Conservation (phyloP, 495 filamentous ascomycete genomes). For the Immersiella caudata region DNA sequence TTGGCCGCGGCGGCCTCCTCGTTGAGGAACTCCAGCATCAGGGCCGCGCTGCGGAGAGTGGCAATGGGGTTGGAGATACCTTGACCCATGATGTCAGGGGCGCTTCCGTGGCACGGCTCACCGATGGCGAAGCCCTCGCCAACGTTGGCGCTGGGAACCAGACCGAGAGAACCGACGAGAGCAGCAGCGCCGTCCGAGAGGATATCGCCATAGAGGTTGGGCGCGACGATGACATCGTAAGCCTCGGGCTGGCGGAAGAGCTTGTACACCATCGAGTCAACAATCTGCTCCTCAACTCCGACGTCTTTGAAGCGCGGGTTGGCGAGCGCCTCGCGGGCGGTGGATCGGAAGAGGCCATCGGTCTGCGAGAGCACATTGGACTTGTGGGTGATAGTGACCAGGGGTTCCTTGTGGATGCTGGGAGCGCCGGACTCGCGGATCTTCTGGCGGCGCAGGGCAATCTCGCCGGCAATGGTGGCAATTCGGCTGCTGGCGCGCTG, state of each 20-base stretch:
- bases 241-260: constrained; percentile 90
- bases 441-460: constrained; percentile 82
- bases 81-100: constrained; percentile 92
- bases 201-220: constrained; percentile 77
- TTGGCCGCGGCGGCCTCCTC: constrained; percentile 81
- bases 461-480: constrained; percentile 89
- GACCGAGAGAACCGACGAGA: constrained; percentile 87
- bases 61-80: constrained; percentile 96
- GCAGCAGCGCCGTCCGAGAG: constrained; percentile 94
- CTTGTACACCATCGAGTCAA: constrained; percentile 99
- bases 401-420: constrained; percentile 65
- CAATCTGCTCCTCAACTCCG: constrained; percentile 92
- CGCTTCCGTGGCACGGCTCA: constrained; percentile 96
- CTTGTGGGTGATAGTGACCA: constrained; percentile 98
- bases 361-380: constrained; percentile 96
- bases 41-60: constrained; percentile 83
- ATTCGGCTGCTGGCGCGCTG: constrained; percentile 81
- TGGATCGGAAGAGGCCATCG: constrained; percentile 91
- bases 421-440: constrained; percentile 58
- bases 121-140: constrained; percentile 94
- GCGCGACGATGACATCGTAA: constrained; percentile 98
- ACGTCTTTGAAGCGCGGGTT: constrained; percentile 62
- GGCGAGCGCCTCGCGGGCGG: constrained; percentile 70
- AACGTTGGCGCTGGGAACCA: constrained; percentile 96
- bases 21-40: constrained; percentile 95